Evolutionary conservation across 2,329 filamentous ascomycete species (phyloP), one percentile per base, ranked within the genome.

Genomic region (Sporothrix brunneoviolacea): DNA sequence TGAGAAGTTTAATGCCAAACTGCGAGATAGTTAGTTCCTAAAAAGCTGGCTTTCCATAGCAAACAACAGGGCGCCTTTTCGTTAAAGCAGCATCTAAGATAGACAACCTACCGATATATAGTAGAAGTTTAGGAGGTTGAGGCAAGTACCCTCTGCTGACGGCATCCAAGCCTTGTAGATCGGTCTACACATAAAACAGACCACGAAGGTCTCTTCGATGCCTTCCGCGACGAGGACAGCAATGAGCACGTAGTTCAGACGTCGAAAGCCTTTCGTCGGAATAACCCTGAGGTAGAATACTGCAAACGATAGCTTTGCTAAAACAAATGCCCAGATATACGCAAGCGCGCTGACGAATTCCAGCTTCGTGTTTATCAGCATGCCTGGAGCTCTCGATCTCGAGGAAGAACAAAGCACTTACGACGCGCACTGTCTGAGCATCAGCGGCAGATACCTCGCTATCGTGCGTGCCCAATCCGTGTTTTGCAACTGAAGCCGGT

Each of bases 141-240:
- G 38, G 16, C 43, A 51, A 2, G 40, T 28, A n/a, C 50, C 50
- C 1, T 28, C 38, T 9, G 18, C 39, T 3, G 19, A 22, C 2
- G 45, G 50, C 13, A 12, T 43, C 50, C 50, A 52, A 27, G 33
- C 43, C 36, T 49, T 52, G 39, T 27, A 35, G 27, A 52, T 39
- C 16, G 50, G 50, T 3, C n/a, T 28, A 39, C 50, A 52, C n/a
- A 33, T 21, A 19, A 48, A 48, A 22, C 32, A 44, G 13, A 52
- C 45, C 12, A 52, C 50, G 39, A 48, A 43, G 1, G 50, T 52
- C 33, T 52, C 50, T 30, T 52, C 50, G 19, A 52, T 15, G 9
- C 45, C 50, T 35, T 52, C 45, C 4, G 35, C 35, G 10, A 28
- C 27, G 4, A 52, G 27, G 19, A 52, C 15, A 24, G 35, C 19